phyloP scores from a whole-genome alignment of 371 early-diverging fungal genomes.

The Fennellomyces sp. region DNA sequence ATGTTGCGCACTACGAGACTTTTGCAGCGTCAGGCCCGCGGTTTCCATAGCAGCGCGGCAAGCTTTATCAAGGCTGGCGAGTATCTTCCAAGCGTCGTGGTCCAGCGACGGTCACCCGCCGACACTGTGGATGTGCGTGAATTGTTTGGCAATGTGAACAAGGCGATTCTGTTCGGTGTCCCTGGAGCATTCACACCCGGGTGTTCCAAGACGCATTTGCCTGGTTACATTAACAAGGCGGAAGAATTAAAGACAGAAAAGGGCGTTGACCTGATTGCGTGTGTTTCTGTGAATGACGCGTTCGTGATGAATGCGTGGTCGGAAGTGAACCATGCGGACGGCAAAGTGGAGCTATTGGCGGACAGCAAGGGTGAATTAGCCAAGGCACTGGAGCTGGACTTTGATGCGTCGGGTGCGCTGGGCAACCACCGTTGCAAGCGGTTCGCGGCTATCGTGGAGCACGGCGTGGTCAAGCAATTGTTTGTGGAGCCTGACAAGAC shows the following conservation, averaged over 20 bases:
- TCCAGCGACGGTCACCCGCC: conserved; percentile 46
- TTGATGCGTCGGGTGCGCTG: conserved; percentile 66
- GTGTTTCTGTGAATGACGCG: conserved; percentile 71
- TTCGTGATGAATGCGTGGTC: conserved; percentile 81
- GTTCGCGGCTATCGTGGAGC: conserved; percentile 68
- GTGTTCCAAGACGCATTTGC: conserved; percentile 69
- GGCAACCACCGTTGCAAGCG: conserved; percentile 73
- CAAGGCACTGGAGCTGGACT: conserved; percentile 63
- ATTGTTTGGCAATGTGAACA: conserved; percentile 44
- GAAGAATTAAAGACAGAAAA: conserved; percentile 56
- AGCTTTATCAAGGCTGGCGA: conserved; percentile 31
- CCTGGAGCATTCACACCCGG: conserved; percentile 73
- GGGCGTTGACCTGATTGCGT: conserved; percentile 69
- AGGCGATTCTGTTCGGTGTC: conserved; percentile 59
- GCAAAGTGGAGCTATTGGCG: conserved; percentile 59
- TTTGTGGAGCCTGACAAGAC: conserved; percentile 65
- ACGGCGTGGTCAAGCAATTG: conserved; percentile 46
- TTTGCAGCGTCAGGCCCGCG: not conserved
- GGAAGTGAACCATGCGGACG: conserved; percentile 39
- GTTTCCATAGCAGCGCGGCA: conserved; percentile 20
- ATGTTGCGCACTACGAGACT: not conserved
- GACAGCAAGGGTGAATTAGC: conserved; percentile 69
- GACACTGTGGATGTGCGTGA: conserved; percentile 44
- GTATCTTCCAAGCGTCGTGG: conserved; percentile 34
- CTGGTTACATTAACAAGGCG: conserved; percentile 68